A percentile compares a stretch with the other conserved stretches of the same genome.
phyloP scores from a whole-genome alignment of 306 rosid species.

The Cucumis hystrix region DNA sequence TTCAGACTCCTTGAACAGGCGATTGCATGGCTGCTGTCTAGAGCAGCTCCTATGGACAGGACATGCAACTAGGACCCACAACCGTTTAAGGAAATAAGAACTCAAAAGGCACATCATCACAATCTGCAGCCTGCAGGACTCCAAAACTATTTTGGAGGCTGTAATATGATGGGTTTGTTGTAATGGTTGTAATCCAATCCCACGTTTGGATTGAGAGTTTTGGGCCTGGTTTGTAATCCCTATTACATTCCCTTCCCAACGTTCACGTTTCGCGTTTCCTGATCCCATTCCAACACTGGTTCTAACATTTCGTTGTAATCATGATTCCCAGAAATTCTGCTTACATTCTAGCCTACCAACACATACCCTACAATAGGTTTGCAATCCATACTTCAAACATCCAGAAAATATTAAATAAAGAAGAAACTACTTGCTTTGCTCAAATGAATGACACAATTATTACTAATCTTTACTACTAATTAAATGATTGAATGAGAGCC shows the following conservation, averaged over 20 bases:
- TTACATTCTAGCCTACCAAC: no score
- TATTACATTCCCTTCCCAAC: no score
- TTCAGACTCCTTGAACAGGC: background rate
- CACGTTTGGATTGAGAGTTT: no score
- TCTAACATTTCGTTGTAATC: no score
- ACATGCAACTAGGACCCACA: background rate
- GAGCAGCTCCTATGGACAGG: background rate
- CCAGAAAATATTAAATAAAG: background rate
- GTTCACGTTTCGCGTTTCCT: no score
- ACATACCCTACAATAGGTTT: background rate
- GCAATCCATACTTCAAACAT: background rate
- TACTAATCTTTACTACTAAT: background rate
- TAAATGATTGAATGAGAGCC: background rate
- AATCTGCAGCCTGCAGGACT: background rate
- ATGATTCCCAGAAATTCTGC: no score
- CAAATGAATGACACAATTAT: background rate
- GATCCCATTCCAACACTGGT: no score
- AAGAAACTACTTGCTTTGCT: background rate
- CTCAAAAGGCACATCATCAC: background rate
- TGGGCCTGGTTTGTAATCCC: no score
- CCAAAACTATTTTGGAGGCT: no score
- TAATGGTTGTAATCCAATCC: no score
- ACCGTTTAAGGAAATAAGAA: background rate
- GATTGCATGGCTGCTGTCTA: slow-evolving; percentile 1
- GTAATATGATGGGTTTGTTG: no score